Base-by-base conservation (phyloP, 768 basidiomycete species). In the Multifurca ochricompacta region DNA sequence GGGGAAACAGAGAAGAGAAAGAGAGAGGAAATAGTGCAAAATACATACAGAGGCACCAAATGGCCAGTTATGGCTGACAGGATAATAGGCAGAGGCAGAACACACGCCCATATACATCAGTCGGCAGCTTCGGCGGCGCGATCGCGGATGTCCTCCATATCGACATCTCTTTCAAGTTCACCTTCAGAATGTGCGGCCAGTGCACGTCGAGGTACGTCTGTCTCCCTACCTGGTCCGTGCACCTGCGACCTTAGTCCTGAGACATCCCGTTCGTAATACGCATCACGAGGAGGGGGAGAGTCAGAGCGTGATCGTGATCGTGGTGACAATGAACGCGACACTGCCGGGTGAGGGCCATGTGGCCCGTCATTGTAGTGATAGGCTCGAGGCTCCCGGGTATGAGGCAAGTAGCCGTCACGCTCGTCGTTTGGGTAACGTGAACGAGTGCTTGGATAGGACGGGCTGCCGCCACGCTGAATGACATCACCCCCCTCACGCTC, bases 371-470 rank as follows among this genome's bases (percentile, higher is more conserved):
- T 44, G 61, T 49, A 50, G 53, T 53, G 58, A 35, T 48, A 43
- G 47, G 51, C 51, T 49, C 61, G 60, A 27, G 43, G 30, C 18
- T 56, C 54, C 13, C 48, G 54, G 36, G 51, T 31, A 37, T 51
- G 58, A 19, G 59, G 36, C 56, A 51, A 9, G 50, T 59, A 49
- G 28, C 42, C 47, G 16, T 55, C 63, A 48, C 56, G 56, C 54
- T 47, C 65, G 61, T 55, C 55, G 30, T 32, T 56, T 39, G n/a
- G 59, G 31, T 67, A 61, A 19, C 58, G 54, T 48, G 66, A 58
- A 43, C 66, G 63, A 40, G 65, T 59, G 42, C 59, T 55, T 46
- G 61, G 47, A 10, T 58, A 50, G 27, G 48, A 36, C 0, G 48
- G 48, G 25, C 11, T 45, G 25, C n/a, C 49, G 3, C 54, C 54